These are phyloP conservation scores for Penicillium corylophilum DNA, from an alignment of 2,329 filamentous ascomycete genomes.

Conservation along the genomic window DNA sequence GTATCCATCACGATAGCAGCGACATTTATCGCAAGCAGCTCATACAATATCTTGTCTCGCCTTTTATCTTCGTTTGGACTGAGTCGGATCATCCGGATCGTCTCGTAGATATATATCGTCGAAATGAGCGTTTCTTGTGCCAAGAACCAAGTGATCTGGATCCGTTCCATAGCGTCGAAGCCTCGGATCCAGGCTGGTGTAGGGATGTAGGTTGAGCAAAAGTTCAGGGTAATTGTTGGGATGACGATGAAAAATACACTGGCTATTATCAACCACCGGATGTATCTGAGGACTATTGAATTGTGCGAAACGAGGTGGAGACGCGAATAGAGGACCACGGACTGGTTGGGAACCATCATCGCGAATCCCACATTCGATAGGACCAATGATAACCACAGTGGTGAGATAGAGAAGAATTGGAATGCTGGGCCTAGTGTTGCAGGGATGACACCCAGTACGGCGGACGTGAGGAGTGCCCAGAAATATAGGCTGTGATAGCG, in stretches of 20 bases:
- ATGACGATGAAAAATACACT: constrained; percentile 15
- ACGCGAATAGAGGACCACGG: constrained; percentile 57
- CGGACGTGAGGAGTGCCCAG: constrained; percentile 30
- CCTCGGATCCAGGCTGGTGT: constrained; percentile 21
- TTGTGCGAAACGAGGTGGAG: constrained; percentile 56
- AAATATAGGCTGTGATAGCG: constrained; percentile 32
- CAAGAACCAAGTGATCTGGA: constrained; percentile 13
- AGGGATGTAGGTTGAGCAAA: constrained; percentile 6
- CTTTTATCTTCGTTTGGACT: constrained; percentile 5
- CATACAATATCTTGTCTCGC: constrained; percentile 34
- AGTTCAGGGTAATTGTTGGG: constrained; percentile 6
- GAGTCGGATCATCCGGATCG: constrained; percentile 39
- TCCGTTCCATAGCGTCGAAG: constrained; percentile 3
- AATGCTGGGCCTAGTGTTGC: constrained; percentile 33
- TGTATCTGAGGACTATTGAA: constrained; percentile 41
- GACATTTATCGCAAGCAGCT: constrained; percentile 44
- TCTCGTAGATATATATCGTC: constrained; percentile 49
- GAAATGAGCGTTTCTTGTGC: constrained; percentile 11
- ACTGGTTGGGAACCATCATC: constrained; percentile 56
- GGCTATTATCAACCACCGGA: constrained; percentile 54
- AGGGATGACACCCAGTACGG: constrained; percentile 24
- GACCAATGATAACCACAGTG: constrained; percentile 28
- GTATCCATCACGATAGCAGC: constrained; percentile 46
- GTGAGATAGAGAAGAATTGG: constrained; percentile 26
- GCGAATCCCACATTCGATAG: constrained; percentile 51